phyloP scores from a whole-genome alignment of 2,329 filamentous ascomycete species.

The Lachnellula hyalina region DNA sequence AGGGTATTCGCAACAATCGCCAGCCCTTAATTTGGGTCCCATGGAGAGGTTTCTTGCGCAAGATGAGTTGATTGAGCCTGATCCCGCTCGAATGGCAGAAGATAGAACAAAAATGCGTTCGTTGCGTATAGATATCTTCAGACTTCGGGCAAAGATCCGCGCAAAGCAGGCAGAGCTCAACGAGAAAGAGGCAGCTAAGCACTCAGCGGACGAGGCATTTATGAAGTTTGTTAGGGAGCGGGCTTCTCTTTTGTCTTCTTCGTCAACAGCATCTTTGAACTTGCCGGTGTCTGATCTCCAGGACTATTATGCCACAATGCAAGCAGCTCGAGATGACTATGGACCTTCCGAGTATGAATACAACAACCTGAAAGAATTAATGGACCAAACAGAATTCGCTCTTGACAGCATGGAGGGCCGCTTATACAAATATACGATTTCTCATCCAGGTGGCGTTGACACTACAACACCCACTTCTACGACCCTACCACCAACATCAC shows the following conservation, averaged over 20 bases:
- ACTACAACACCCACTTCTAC: background rate
- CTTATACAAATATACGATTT: slow-evolving; percentile 1
- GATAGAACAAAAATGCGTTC: slow-evolving; percentile 2
- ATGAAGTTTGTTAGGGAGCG: slow-evolving; percentile 10
- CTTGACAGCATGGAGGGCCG: slow-evolving; percentile 8
- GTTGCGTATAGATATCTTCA: slow-evolving; percentile 1
- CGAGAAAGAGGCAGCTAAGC: slow-evolving; percentile 5
- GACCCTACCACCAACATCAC: background rate
- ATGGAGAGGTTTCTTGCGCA: slow-evolving; percentile 2
- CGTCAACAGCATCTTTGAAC: background rate
- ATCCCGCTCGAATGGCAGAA: background rate
- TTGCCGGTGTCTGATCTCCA: background rate
- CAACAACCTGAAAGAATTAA: slow-evolving; percentile 7
- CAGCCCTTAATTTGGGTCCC: background rate
- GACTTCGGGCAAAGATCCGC: slow-evolving; percentile 1
- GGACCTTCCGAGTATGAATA: slow-evolving; percentile 16
- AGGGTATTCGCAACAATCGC: background rate
- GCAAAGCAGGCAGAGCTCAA: slow-evolving; percentile 6
- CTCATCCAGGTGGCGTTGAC: background rate
- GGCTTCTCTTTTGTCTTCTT: background rate
- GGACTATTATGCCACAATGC: slow-evolving; percentile 2
- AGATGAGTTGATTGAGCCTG: too few species aligned
- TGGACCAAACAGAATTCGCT: slow-evolving; percentile 14
- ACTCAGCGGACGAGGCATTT: slow-evolving; percentile 9
- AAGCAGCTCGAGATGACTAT: slow-evolving; percentile 16